Evolutionary conservation across 2,329 filamentous ascomycete species (phyloP).

Genomic region (Apiospora arundinis): DNA sequence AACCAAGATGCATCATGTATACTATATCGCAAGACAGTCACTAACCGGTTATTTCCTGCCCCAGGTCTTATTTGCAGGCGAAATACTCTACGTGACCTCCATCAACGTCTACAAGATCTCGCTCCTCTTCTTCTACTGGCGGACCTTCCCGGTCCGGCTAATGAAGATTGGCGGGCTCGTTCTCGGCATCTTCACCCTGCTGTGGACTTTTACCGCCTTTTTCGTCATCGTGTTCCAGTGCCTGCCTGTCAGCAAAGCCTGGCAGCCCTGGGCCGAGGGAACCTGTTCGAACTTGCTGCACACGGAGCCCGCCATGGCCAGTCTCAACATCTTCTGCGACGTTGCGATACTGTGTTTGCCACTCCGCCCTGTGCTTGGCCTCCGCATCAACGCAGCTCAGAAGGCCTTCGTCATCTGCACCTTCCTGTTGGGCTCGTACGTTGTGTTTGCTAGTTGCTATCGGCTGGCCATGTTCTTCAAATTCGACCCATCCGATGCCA

Average conservation of each 20-base stretch:
- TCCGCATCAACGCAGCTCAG: background rate
- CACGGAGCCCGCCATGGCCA: background rate
- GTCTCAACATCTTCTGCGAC: constrained; percentile 5
- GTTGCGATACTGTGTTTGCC: constrained; percentile 16
- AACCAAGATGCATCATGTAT: too few species aligned
- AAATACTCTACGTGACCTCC: constrained; percentile 7
- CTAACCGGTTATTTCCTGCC: background rate
- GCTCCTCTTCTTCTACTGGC: constrained; percentile 21
- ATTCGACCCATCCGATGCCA: background rate
- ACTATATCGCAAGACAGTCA: fast-evolving
- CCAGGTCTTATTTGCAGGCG: background rate
- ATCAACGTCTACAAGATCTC: constrained; percentile 20
- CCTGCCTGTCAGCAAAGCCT: background rate
- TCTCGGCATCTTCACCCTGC: background rate
- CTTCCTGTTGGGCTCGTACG: constrained; percentile 11
- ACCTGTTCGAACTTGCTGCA: background rate
- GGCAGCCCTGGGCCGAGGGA: constrained; percentile 10
- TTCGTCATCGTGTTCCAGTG: background rate
- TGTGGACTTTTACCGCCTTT: background rate
- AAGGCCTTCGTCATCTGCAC: background rate
- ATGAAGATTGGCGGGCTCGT: constrained; percentile 12
- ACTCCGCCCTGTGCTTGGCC: background rate
- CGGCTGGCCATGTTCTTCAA: background rate
- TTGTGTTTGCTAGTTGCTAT: constrained; percentile 13
- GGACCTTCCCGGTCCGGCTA: constrained; percentile 3